A percentile compares a stretch with the other conserved stretches of the same genome.
Conservation (phyloP, 2,329 filamentous ascomycete genomes). For the Talaromyces amestolkiae region DNA sequence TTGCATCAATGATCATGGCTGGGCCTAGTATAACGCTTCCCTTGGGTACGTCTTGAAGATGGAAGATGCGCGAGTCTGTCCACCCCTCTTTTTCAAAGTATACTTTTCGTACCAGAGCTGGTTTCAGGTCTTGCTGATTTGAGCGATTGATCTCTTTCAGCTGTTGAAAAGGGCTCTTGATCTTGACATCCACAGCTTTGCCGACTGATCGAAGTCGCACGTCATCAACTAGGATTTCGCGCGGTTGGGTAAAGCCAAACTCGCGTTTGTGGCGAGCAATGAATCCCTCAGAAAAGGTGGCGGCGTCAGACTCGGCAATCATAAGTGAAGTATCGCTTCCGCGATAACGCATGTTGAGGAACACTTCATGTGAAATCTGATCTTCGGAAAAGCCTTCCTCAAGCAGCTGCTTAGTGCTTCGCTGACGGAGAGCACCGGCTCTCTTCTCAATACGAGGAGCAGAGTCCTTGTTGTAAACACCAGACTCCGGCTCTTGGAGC, state of each 20-base stretch:
- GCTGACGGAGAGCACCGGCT: slow-evolving; percentile 30
- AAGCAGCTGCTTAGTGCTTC: slow-evolving; percentile 31
- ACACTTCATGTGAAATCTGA: slow-evolving; percentile 35
- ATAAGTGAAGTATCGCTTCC: slow-evolving; percentile 47
- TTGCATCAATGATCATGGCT: slow-evolving; percentile 60
- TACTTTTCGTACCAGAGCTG: slow-evolving; percentile 24
- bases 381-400: slow-evolving; percentile 39
- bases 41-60: slow-evolving; percentile 26
- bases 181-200: slow-evolving; percentile 17
- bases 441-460: slow-evolving; percentile 25
- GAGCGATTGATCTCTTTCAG: slow-evolving; percentile 22
- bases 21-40: slow-evolving; percentile 31
- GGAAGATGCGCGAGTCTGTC: slow-evolving; percentile 29
- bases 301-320: slow-evolving; percentile 36
- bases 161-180: slow-evolving; percentile 22
- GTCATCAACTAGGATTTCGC: slow-evolving; percentile 43
- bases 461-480: slow-evolving; percentile 22
- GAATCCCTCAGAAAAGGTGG: slow-evolving; percentile 41
- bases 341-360: slow-evolving; percentile 46
- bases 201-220: slow-evolving; percentile 36
- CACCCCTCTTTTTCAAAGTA: slow-evolving; percentile 31
- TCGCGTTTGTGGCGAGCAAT: slow-evolving; percentile 39
- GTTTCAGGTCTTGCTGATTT: slow-evolving; percentile 19
- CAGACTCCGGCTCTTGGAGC: slow-evolving; percentile 34
- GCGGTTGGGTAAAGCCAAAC: slow-evolving; percentile 41